Evolutionary conservation across 768 basidiomycete species (phyloP), one percentile per base, ranked within the genome.

Genomic region (Lactarius akahatsu): DNA sequence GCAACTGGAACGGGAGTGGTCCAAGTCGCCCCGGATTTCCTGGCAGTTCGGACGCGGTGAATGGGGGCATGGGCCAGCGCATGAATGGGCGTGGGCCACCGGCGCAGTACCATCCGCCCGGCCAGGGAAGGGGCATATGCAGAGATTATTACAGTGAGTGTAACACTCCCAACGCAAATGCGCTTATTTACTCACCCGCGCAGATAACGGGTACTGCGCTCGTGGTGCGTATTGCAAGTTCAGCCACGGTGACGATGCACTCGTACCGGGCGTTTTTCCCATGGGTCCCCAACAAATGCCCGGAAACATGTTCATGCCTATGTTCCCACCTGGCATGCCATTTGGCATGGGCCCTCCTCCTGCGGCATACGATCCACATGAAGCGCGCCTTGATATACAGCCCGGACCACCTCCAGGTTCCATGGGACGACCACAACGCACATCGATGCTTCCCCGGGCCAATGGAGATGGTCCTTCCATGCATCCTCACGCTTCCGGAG

Each of bases 151-250:
- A 96, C 76, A 92, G 96, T 96, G 73, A 73, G 95, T 23, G 26
- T 18, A 58, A 56, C 41, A 45, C 32, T 23, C 45, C 62, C 50
- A 41, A 38, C 57, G 61, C 52, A 69, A 32, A 52, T 50, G 16
- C 52, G 55, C 34, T 61, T 50, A 60, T 54, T 62, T 65, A 63
- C 65, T 68, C 61, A 61, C 63, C 23, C 56, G 32, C 63, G 55
- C 67, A 98, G 96, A 96, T 74, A 88, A 88, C 65, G 96, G 96
- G 1, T 97, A 88, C 77, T 98, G 96, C 72, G 85, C 91, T 47
- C 86, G 94, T 38, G 96, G 96, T 57, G 88, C 85, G 23, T 83
- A 84, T 67, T 98, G 96, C 82, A 94, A 93, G 74, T 98, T 86
- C 77, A 94, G 91, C 67, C 96, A 98, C 72, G 94, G 92, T 43